Percentiles rank a stretch among this genome's conserved stretches.
Conservation (phyloP, 208 protist species). For the Leishmania guyanensis region DNA sequence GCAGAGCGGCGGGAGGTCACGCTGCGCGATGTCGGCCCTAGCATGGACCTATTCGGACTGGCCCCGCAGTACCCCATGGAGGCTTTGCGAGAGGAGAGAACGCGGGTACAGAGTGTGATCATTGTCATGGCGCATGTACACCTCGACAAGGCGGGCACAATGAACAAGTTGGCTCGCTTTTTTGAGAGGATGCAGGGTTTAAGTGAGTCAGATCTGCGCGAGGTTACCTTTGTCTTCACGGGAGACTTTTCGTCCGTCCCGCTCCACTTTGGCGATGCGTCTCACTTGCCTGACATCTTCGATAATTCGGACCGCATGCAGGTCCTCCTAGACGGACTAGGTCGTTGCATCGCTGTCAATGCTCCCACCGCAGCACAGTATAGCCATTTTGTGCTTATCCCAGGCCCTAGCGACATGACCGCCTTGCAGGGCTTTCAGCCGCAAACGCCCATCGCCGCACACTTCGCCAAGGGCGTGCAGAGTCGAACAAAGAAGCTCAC, state of each 20-base stretch:
- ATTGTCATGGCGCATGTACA: slow-evolving; percentile 83
- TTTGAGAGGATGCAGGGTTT: slow-evolving; percentile 87
- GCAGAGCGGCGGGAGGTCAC: slow-evolving; percentile 74
- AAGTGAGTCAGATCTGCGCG: slow-evolving; percentile 68
- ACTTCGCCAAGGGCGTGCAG: slow-evolving; percentile 56
- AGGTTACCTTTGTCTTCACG: slow-evolving; percentile 82
- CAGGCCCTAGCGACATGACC: slow-evolving; percentile 72
- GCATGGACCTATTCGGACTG: slow-evolving; percentile 76
- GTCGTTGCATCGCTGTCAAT: slow-evolving; percentile 52
- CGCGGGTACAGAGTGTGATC: slow-evolving; percentile 73
- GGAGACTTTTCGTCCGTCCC: slow-evolving; percentile 78
- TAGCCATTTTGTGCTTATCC: slow-evolving; percentile 81
- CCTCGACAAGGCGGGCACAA: slow-evolving; percentile 70
- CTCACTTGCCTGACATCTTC: slow-evolving; percentile 75
- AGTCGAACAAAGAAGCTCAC: slow-evolving; percentile 62
- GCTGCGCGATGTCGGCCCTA: slow-evolving; percentile 49
- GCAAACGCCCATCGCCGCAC: slow-evolving; percentile 64
- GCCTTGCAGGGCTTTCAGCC: slow-evolving; percentile 74
- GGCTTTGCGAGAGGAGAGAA: slow-evolving; percentile 59
- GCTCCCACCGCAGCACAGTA: slow-evolving; percentile 78
- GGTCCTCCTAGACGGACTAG: slow-evolving; percentile 53
- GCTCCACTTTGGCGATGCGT: slow-evolving; percentile 76
- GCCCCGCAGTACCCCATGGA: slow-evolving; percentile 47
- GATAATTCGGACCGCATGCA: slow-evolving; percentile 64
- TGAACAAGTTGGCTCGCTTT: slow-evolving; percentile 57